These are phyloP conservation scores for Sphaerulina musiva DNA, from an alignment of 2,329 filamentous ascomycete species.

Conservation along the genomic window DNA sequence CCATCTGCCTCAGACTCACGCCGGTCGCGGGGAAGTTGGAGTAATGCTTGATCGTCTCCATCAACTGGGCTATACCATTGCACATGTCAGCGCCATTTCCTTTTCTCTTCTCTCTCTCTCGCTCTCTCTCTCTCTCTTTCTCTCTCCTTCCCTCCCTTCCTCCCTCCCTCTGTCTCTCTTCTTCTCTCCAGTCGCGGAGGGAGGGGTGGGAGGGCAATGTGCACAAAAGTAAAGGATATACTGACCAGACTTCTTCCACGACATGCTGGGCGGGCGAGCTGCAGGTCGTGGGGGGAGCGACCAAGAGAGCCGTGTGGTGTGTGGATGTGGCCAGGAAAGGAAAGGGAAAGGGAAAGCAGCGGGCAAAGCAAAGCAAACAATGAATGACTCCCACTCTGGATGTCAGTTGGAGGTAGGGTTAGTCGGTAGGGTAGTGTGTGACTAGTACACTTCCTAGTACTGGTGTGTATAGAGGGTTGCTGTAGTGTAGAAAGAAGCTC, in stretches of 20 bases:
- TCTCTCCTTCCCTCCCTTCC: no score
- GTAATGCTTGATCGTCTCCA: slow-evolving; percentile 32
- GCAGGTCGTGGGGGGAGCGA: no score
- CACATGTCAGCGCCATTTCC: slow-evolving; percentile 9
- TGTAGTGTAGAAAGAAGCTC: neutral
- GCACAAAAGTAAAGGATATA: neutral
- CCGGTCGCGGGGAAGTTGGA: slow-evolving; percentile 91
- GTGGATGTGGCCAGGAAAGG: slow-evolving; percentile 15
- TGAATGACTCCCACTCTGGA: slow-evolving; percentile 5
- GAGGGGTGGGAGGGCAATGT: no score
- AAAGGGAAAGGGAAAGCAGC: slow-evolving; percentile 16
- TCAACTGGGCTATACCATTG: slow-evolving; percentile 23
- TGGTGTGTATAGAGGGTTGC: no score
- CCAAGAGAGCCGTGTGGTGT: neutral
- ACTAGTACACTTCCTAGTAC: no score
- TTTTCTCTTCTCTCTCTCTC: neutral
- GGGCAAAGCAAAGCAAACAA: neutral
- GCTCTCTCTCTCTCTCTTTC: neutral
- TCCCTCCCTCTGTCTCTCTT: neutral
- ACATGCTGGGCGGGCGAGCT: slow-evolving; percentile 23
- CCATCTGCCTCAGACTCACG: slow-evolving; percentile 95
- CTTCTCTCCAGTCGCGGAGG: neutral
- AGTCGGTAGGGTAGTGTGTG: no score
- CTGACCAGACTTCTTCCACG: slow-evolving; percentile 31
- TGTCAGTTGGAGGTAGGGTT: no score